Evolutionary conservation across 2,329 filamentous ascomycete species (phyloP), one percentile per base, ranked within the genome.

Genomic region (Bertia moriformis): DNA sequence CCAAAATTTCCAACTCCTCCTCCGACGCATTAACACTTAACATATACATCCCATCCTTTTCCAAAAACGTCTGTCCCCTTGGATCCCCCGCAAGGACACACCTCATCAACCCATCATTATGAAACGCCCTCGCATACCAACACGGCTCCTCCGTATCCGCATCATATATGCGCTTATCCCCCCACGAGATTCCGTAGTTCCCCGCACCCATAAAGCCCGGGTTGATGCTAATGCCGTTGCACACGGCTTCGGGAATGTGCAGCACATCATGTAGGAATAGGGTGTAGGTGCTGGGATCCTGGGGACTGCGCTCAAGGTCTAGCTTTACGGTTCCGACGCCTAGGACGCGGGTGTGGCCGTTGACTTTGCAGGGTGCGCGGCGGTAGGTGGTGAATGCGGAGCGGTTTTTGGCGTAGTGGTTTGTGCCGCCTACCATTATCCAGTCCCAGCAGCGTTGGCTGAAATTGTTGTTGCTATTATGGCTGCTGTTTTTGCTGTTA

Each of bases 311-410:
- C 3, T 44, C 43, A 10, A 57, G 49, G 15, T 46, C 40, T 10
- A 58, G 37, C 39, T 54, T 51, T 15, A 58, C 55, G 3, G 46
- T 52, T 3, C 55, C 54, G 14, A 57, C 48, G 2, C 55, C 55
- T 15, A 45, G 47, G 7, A 57, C 51, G 3, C 45, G 39, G 15
- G 51, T 39, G 10, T 49, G 39, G 14, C 47, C 45, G 41, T 48
- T 42, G 22, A 49, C 46, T 33, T 51, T 46, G 18, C 47, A 46
- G 20, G 44, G 39, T 37, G 54, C 48, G 2, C 49, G 41, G 3
- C 45, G 46, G 43, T 58, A 58, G 24, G 45, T 48, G 4, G 46
- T 50, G 49, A 58, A 58, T 7, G 45, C 41, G 27, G 48, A 46
- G 24, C 45, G 45, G 39, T 58, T 52, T 39, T 53, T 48, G 20